Evolutionary conservation across 2,329 filamentous ascomycete species (phyloP), one percentile per base, ranked within the genome.

Genomic region (Arthrinium phaeospermum): DNA sequence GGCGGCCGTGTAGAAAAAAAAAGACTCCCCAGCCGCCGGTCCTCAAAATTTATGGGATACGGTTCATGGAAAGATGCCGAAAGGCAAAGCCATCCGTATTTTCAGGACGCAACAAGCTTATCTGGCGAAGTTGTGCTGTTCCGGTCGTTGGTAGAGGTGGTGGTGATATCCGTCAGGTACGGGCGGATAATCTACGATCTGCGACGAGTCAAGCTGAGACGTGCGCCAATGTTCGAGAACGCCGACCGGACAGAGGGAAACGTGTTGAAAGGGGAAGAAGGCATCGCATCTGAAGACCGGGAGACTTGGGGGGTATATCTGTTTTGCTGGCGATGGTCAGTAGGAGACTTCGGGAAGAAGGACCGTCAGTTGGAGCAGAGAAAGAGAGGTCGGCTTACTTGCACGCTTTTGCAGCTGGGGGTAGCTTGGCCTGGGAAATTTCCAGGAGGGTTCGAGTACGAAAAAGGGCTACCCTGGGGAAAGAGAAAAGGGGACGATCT

Each of bases 301-400:
- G 16, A 13, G 19, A n/a, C 34, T 41, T 8, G 34, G 22, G 19
- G 34, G 22, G 12, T 37, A 34, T 57, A 34, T 61, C 30, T 37
- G 30, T 22, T 14, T 41, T 64, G 30, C 57, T 37, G 34, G n/a
- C 4, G n/a, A 24, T 64, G 57, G 57, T 64, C 22, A 64, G 57
- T 14, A 64, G 45, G n/a, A 34, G 24, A 30, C 30, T 69, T 27
- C 44, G 44, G 14, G 67, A 34, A 49, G 16, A 69, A 37, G 45
- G 41, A 24, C 44, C 67, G 46, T 68, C n/a, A n/a, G 67, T 46
- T 16, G 67, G 67, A 47, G 67, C 37, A 30, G 24, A 49, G 41
- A 37, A 49, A 37, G 67, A 68, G 67, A 68, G 27, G 67, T 64
- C 19, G 57, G 57, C 57, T 64, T 64, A 64, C 57, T n/a, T 64